These are phyloP conservation scores for Cercospora sp. DNA, from an alignment of 2,329 filamentous ascomycete genomes.

Conservation along the genomic window DNA sequence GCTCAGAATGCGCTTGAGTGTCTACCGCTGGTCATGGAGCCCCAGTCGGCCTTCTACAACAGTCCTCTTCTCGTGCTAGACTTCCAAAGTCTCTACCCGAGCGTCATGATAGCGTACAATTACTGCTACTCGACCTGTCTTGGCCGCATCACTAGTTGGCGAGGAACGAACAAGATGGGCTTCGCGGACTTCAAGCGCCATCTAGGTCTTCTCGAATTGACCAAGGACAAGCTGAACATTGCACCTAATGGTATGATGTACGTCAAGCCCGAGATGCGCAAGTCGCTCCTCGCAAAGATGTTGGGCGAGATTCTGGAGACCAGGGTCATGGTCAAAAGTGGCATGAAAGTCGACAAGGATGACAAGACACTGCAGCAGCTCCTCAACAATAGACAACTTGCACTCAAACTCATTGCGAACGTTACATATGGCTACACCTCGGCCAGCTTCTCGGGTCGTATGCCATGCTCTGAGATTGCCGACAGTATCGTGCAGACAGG, in stretches of 20 bases:
- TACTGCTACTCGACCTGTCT: slow-evolving; percentile 98
- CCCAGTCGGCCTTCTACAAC: slow-evolving; percentile 89
- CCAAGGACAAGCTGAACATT: slow-evolving; percentile 86
- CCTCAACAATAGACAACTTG: slow-evolving; percentile 89
- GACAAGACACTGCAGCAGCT: slow-evolving; percentile 83
- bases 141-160: slow-evolving; percentile 81
- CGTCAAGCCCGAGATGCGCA: slow-evolving; percentile 78
- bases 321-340: slow-evolving; percentile 94
- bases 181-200: slow-evolving; percentile 84
- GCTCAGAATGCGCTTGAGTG: slow-evolving; percentile 94
- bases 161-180: slow-evolving; percentile 92
- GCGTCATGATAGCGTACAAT: slow-evolving; percentile 99
- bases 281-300: slow-evolving; percentile 94
- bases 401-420: slow-evolving; percentile 95
- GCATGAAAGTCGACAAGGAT: slow-evolving; percentile 91
- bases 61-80: slow-evolving; percentile 88
- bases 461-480: slow-evolving; percentile 97
- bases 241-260: slow-evolving; percentile 98
- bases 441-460: slow-evolving; percentile 91
- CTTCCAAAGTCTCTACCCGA: slow-evolving; percentile 94
- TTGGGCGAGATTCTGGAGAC: slow-evolving; percentile 93
- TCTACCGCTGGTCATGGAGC: slow-evolving; percentile 94
- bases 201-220: slow-evolving; percentile 69
- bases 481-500: slow-evolving; percentile 98
- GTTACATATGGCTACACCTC: slow-evolving; percentile 98